These are phyloP conservation scores for Arachnopeziza araneosa DNA, from an alignment of 2,329 filamentous ascomycete genomes.

Conservation along the genomic window DNA sequence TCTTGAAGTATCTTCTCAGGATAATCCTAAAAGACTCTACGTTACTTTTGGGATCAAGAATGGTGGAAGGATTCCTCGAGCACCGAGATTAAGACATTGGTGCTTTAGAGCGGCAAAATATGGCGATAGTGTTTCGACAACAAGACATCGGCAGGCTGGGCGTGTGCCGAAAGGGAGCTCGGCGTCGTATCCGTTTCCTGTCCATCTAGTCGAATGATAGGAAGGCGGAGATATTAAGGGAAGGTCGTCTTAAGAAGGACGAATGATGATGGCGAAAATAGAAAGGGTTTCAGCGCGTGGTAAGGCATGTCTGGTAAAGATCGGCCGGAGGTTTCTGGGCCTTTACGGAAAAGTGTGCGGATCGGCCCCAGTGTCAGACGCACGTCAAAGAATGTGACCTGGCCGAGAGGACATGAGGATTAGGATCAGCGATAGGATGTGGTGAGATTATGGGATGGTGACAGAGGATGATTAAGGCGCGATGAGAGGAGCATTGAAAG, in stretches of 20 bases:
- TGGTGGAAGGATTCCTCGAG: too few relatives aligned
- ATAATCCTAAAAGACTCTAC: too few relatives aligned
- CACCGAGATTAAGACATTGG: too few relatives aligned
- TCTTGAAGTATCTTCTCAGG: too few relatives aligned
- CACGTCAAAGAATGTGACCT: too few relatives aligned
- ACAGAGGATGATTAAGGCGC: not conserved
- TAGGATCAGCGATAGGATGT: not conserved
- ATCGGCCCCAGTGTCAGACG: not conserved
- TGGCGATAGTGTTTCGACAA: too few relatives aligned
- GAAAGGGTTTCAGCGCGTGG: constrained; percentile 6
- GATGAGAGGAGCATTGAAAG: too few relatives aligned
- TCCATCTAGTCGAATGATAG: too few relatives aligned
- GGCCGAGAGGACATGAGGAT: not conserved
- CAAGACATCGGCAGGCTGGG: too few relatives aligned
- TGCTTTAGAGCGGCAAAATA: too few relatives aligned
- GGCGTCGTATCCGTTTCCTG: not conserved
- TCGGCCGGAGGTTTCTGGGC: constrained; percentile 7
- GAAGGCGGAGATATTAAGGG: not conserved
- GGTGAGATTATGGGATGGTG: not conserved
- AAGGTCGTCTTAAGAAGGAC: not conserved
- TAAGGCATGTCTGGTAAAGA: constrained; percentile 7
- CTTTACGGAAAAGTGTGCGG: constrained; percentile 1
- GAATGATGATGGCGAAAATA: not conserved
- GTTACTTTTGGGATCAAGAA: too few relatives aligned
- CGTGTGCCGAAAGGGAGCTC: too few relatives aligned